Evolutionary conservation across 345 rosid species (phyloP), one percentile per base, ranked within the genome.

Genomic region (Firmiana major): DNA sequence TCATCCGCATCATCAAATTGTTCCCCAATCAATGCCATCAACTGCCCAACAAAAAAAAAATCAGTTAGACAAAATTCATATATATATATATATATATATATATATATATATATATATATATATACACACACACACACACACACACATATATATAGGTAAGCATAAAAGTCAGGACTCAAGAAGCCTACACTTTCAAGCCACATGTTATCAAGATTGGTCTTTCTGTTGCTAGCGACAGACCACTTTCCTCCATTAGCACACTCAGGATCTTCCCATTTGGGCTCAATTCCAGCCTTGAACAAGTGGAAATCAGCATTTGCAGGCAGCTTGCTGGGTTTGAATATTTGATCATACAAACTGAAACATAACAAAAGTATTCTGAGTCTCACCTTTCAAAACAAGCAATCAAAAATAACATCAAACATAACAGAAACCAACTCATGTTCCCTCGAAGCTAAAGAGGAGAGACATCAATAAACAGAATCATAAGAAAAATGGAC

Each of bases 251-350:
- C 98, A 84, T 84, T 71, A 62, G 97, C 94, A 82, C 97, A 91
- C 86, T 88, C 97, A 0, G 97, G 97, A 86, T 95, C 99, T 86
- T 95, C 99, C 99, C 98, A 93, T 75, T 93, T 95, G 16, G 99
- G 99, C 76, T 93, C 98, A 81, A 93, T 71, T 38, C 98, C 99
- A 80, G 80, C 91, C 90, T 84, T 90, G 77, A 95, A 95, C 85
- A 95, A 77, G 81, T 95, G 99, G 79, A 93, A 88, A 75, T 95
- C 98, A 59, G 91, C 92, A 78, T 81, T 84, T 31, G 51, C 81
- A 24, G 87, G 79, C 78, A 95, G 85, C 80, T 78, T 89, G 82
- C 98, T 89, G 6, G 99, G 96, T 88, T 86, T 86, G 83, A 95
- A 90, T 80, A 88, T 86, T 71, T 91, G 92, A 48, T 89, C 94